phyloP scores from a whole-genome alignment of 371 early-diverging fungal genomes.

The Fennellomyces sp. region DNA sequence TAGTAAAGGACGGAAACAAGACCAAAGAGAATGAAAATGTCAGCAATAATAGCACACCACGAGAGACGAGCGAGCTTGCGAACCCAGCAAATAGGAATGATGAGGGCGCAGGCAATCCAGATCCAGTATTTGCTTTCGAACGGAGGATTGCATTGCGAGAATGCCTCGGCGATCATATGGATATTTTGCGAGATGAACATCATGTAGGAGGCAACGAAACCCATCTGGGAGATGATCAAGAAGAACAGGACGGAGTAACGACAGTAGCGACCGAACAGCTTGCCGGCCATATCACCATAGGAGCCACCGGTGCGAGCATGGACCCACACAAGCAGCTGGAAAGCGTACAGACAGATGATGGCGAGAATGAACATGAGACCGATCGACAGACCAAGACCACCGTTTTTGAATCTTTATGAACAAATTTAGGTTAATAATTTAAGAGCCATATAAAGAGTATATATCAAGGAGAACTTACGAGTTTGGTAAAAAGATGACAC shows the following conservation, averaged over 20 bases:
- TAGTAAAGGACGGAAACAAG: constrained; percentile 52
- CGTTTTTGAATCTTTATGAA: constrained; percentile 32
- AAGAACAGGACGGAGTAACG: constrained; percentile 60
- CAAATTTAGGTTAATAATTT: not conserved
- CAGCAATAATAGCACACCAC: constrained; percentile 71
- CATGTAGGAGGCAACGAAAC: constrained; percentile 51
- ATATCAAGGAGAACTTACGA: constrained; percentile 40
- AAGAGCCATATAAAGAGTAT: not conserved
- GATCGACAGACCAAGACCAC: constrained; percentile 34
- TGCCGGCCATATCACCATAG: constrained; percentile 80
- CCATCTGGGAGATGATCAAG: constrained; percentile 71
- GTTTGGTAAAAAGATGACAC: constrained; percentile 68
- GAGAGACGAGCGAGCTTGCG: constrained; percentile 71
- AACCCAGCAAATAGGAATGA: constrained; percentile 72
- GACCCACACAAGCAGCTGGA: constrained; percentile 28
- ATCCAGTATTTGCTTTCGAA: constrained; percentile 55
- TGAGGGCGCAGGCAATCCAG: constrained; percentile 55
- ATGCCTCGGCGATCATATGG: constrained; percentile 40
- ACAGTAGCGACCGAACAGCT: constrained; percentile 63
- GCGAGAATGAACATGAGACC: constrained; percentile 34
- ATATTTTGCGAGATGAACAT: constrained; percentile 55
- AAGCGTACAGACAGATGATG: constrained; percentile 28
- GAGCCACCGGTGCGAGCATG: constrained; percentile 60
- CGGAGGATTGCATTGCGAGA: constrained; percentile 34
- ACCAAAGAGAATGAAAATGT: constrained; percentile 74